phyloP scores from a whole-genome alignment of 2,329 filamentous ascomycete genomes.

The Trichoderma aggressivum region DNA sequence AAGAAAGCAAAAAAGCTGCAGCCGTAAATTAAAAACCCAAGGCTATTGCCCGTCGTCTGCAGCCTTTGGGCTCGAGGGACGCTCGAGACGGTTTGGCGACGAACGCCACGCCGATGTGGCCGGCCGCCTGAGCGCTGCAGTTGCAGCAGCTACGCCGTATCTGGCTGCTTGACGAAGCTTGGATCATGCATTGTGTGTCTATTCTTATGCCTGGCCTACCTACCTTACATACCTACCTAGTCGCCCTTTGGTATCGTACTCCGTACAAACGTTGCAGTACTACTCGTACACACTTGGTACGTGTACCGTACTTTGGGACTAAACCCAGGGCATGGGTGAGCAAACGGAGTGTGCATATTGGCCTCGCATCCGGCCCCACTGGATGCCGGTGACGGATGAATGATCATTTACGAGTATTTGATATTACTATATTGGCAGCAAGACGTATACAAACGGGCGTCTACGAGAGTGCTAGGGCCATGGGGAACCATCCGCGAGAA shows the following conservation, averaged over 20 bases:
- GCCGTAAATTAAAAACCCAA: conserved; percentile 3
- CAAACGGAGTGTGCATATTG: conserved; percentile 8
- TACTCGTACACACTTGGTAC: background rate
- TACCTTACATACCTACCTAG: background rate
- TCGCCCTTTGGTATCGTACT: background rate
- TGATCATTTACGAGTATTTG: conserved; percentile 11
- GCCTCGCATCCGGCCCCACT: background rate
- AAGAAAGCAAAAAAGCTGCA: background rate
- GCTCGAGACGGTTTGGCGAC: background rate
- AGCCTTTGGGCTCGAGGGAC: background rate
- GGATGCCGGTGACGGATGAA: conserved; percentile 8
- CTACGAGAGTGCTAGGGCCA: background rate
- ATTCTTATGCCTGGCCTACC: background rate
- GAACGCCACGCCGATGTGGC: conserved; percentile 8
- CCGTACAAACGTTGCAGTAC: background rate
- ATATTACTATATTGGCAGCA: conserved; percentile 2
- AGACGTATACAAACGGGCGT: conserved; percentile 1
- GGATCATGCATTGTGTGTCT: background rate
- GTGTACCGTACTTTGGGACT: background rate
- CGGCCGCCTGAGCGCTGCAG: background rate
- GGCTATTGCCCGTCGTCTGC: conserved; percentile 5
- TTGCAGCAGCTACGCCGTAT: background rate
- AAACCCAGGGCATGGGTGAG: background rate
- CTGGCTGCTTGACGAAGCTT: background rate
- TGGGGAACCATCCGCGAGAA: background rate